These are phyloP conservation scores for Brasilioporus rufonigricans DNA, from an alignment of 768 basidiomycete species.

Conservation along the genomic window DNA sequence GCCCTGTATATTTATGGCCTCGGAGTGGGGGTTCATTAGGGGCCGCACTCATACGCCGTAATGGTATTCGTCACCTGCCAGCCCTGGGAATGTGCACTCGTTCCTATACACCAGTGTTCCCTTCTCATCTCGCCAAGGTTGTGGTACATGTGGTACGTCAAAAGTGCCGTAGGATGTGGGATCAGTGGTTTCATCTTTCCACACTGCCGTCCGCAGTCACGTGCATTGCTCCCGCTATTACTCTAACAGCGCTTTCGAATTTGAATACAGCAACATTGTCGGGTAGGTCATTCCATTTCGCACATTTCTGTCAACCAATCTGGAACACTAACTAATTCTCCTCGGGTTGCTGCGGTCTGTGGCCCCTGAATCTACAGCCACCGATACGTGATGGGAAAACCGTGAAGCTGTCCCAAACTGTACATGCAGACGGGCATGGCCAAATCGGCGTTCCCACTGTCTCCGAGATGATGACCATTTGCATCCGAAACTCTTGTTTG, in stretches of 20 bases:
- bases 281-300: not conserved
- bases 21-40: not conserved
- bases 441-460: not conserved
- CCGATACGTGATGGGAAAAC: not conserved
- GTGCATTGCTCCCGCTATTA: no score
- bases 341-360: not conserved
- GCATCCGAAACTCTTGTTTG: not conserved
- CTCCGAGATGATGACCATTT: not conserved
- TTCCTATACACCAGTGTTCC: not conserved
- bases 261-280: not conserved
- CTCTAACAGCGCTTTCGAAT: not conserved
- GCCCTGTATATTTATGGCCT: not conserved
- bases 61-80: not conserved
- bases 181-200: not conserved
- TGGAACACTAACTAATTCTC: not conserved
- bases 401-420: not conserved
- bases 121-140: not conserved
- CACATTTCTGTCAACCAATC: not conserved
- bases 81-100: not conserved
- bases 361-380: conserved; percentile 1
- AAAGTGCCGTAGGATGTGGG: not conserved
- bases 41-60: not conserved
- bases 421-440: not conserved
- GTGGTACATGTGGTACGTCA: not conserved
- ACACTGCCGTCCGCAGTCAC: no score